phyloP scores from a whole-genome alignment of 352 stramenopile species.

The Pythium guiyangense region DNA sequence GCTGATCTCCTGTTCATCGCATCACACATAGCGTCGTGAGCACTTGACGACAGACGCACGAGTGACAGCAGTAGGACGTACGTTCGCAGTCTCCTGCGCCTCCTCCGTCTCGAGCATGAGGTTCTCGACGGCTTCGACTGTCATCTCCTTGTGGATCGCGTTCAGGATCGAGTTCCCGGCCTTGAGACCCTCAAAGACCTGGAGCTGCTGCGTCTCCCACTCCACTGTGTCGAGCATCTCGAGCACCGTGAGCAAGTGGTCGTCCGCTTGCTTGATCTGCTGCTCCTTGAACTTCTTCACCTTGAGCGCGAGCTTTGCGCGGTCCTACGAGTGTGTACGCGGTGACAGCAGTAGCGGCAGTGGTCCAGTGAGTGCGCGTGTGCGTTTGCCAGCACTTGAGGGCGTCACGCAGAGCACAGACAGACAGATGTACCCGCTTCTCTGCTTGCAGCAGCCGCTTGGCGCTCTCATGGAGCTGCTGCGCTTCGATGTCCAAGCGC shows the following conservation, averaged over 20 bases:
- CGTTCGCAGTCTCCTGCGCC: conserved; percentile 68
- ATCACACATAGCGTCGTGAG: conserved; percentile 4
- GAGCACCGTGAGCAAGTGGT: conserved; percentile 83
- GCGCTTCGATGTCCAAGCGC: conserved; percentile 75
- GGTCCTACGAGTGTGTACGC: conserved; percentile 37
- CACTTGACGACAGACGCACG: neutral
- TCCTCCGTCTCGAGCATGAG: conserved; percentile 88
- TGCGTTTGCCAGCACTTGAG: conserved; percentile 3
- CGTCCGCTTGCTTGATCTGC: conserved; percentile 83
- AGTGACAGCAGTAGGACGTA: conserved; percentile 21
- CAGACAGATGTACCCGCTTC: conserved; percentile 38
- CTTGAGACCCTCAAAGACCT: conserved; percentile 88
- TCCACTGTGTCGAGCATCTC: conserved; percentile 86
- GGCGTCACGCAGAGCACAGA: neutral
- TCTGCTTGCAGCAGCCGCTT: conserved; percentile 67
- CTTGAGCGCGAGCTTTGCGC: conserved; percentile 82
- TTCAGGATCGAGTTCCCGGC: conserved; percentile 85
- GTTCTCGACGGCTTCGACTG: conserved; percentile 81
- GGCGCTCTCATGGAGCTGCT: conserved; percentile 74
- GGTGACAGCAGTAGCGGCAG: neutral
- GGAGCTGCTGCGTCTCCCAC: conserved; percentile 85
- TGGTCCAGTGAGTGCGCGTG: neutral
- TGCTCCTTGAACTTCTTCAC: conserved; percentile 89
- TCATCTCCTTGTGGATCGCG: conserved; percentile 89
- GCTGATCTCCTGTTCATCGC: conserved; percentile 72